Base-by-base conservation (phyloP, 306 rosid species). In the Lagenaria siceraria region DNA sequence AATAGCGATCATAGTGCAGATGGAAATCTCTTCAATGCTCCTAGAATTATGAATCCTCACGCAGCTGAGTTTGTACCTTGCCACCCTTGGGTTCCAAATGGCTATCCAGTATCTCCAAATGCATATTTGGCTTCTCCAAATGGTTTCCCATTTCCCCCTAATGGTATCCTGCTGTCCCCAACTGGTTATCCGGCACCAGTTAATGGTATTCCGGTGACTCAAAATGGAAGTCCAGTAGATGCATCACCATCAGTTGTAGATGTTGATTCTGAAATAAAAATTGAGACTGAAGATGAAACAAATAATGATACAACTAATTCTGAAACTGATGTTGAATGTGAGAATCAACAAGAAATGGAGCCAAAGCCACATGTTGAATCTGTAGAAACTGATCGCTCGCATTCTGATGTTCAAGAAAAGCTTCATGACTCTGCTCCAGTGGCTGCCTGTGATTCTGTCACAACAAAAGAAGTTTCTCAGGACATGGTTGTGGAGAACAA, bases 61-160 rank as follows among this genome's bases (percentile, higher is more conserved):
- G 97, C 99, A 31, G 88, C 85, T 48, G 97, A 92, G 96, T 95
- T 90, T 85, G 96, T 95, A 79, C 99, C 97, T 14, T 79, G 86
- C 68, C 97, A 95, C 68, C 87, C 89, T 68, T 92, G 97, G 98
- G 82, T 85, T 83, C 86, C 90, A 70, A 89, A 91, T 84, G 95
- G 96, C 78, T 89, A 89, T 73, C 90, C 91, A 13, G 75, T 87
- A 65, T 85, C 98, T 76, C 91, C 95, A 43, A 88, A 88, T 69
- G 93, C 89, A 65, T 90, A 84, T 74, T 31, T 84, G 77, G 56
- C 90, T 74, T 81, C 92, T 24, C 87, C 92, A 72, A 87, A 87
- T 80, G 88, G 87, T 66, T 82, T 79, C 78, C 86, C 85, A 0
- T 63, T 81, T 27, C 86, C 95, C 13, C 98, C 97, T 35, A 90